Base-by-base conservation (phyloP, 768 basidiomycete species). In the Suillus paluster region DNA sequence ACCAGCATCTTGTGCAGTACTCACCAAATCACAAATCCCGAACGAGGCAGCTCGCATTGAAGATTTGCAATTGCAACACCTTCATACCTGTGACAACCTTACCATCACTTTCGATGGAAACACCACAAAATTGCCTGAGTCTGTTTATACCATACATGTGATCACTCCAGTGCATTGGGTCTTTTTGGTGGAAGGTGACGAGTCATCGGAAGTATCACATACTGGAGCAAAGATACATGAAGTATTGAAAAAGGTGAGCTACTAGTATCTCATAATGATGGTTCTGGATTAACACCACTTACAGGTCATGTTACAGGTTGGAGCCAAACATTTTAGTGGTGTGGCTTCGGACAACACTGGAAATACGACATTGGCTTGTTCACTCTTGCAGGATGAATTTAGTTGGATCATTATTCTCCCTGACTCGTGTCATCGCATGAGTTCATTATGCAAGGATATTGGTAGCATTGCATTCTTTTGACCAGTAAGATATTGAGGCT, bases 91-190 rank as follows among this genome's bases (percentile, higher is more conserved):
- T 42, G 19, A 42, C 1, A 34, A 63, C 12, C 59, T 74, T 39
- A 70, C 61, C 30, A 50, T 73, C 17, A 70, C 70, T 0, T 74
- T 69, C 41, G 72, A 74, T 58, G 73, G 72, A 9, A 60, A 60
- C 12, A 69, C 62, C 14, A 71, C 65, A 19, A 63, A 63, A 1
- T 27, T 44, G n/a, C 57, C 57, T 12, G 27, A 71, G 27, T 67
- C 70, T 1, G 58, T 71, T 17, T 71, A 71, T 45, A 69, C 68
- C 1, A 44, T 64, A 14, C 71, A 71, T 58, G 54, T 64, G 30
- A 72, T 65, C 39, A 67, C 62, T 0, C 61, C 61, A 8, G 46
- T 25, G n/a, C 55, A 39, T 10, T 11, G 42, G 1, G 55, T 58
- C 6, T 70, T 63, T 42, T 55, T 73, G 10, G 44, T 71, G 25